These are phyloP conservation scores for Luvunga scandens DNA, from an alignment of 345 rosid species.

Conservation along the genomic window DNA sequence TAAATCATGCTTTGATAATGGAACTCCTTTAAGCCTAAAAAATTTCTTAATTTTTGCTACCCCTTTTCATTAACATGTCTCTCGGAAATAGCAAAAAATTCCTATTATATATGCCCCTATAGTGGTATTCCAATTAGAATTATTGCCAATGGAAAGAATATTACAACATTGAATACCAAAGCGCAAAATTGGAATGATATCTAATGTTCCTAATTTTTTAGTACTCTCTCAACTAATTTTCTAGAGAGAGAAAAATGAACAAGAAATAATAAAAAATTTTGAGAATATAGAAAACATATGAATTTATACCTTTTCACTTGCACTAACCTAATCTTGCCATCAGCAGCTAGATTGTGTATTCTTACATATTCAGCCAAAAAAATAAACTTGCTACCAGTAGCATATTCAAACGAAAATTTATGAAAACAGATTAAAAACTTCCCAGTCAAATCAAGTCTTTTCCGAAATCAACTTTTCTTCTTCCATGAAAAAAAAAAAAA, in stretches of 20 bases:
- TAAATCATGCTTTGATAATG: too few relatives aligned
- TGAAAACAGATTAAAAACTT: too few relatives aligned
- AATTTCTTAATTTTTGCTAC: not conserved
- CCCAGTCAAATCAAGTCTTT: too few relatives aligned
- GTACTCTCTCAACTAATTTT: not conserved
- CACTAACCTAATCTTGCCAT: too few relatives aligned
- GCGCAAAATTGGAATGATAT: not conserved
- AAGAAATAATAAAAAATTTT: not conserved
- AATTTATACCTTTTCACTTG: too few relatives aligned
- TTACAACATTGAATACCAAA: not conserved
- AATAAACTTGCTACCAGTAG: too few relatives aligned
- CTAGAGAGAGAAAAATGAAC: not conserved
- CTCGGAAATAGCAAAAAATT: not conserved
- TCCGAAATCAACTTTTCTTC: too few relatives aligned
- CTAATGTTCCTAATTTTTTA: not conserved
- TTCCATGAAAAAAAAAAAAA: too few relatives aligned
- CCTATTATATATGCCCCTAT: not conserved
- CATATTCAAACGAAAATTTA: too few relatives aligned
- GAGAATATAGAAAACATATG: not conserved
- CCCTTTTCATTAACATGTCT: not conserved
- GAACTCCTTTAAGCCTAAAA: too few relatives aligned
- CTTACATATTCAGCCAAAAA: too few relatives aligned
- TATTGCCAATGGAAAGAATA: not conserved
- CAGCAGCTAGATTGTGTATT: too few relatives aligned
- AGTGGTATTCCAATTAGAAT: not conserved